phyloP scores from a whole-genome alignment of 2,329 filamentous ascomycete species.

The Colletotrichum tropicale region DNA sequence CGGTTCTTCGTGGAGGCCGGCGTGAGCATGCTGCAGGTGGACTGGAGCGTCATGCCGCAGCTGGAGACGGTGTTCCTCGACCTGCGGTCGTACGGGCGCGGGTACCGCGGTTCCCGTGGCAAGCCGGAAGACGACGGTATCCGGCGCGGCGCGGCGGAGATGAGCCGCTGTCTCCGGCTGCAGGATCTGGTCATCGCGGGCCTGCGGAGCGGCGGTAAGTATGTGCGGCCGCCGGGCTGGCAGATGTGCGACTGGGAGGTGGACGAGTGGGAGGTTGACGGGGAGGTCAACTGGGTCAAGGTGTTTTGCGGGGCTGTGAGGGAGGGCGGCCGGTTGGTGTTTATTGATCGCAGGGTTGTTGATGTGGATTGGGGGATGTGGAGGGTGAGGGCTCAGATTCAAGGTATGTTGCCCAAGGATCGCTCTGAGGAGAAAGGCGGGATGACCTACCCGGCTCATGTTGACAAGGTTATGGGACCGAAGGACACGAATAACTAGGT shows the following conservation, averaged over 20 bases:
- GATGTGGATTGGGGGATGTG: conserved; percentile 5
- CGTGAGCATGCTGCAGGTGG: not conserved
- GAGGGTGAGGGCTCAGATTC: not conserved
- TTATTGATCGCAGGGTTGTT: conserved; percentile 1
- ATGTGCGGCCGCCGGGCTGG: not conserved
- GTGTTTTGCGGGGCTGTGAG: conserved; percentile 10
- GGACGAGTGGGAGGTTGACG: not conserved
- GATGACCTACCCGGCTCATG: not conserved
- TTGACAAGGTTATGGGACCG: not conserved
- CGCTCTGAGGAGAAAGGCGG: not conserved
- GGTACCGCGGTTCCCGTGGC: not conserved
- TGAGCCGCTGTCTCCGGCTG: conserved; percentile 7
- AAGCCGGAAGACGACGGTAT: not conserved
- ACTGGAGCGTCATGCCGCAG: conserved; percentile 1
- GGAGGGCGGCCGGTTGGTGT: conserved; percentile 5
- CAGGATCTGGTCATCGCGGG: conserved; percentile 4
- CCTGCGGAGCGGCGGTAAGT: not conserved
- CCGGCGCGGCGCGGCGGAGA: not conserved
- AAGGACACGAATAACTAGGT: not conserved
- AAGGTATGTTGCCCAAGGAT: not conserved
- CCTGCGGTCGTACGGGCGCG: not conserved
- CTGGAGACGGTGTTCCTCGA: conserved; percentile 16
- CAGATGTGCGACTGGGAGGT: not conserved
- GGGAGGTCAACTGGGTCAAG: conserved; percentile 15
- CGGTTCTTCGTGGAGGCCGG: not conserved